A percentile compares a stretch with the other conserved stretches of the same genome.
These are phyloP conservation scores for Colletotrichum filicis DNA, from an alignment of 2,329 filamentous ascomycete genomes.

Conservation along the genomic window DNA sequence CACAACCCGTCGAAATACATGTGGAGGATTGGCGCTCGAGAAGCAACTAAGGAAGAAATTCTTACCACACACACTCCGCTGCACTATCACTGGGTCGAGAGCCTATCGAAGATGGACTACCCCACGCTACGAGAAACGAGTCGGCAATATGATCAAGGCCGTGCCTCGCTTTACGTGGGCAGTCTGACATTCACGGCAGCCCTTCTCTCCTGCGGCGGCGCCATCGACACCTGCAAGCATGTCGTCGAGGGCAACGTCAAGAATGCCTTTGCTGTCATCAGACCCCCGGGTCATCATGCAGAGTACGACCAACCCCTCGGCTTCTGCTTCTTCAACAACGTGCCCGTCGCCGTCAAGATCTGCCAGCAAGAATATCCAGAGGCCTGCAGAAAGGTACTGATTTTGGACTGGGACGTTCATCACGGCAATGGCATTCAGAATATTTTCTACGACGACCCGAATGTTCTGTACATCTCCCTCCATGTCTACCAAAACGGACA, in stretches of 20 bases:
- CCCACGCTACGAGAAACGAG: conserved; percentile 77
- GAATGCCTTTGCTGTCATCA: conserved; percentile 95
- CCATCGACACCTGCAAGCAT: conserved; percentile 95
- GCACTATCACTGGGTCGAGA: conserved; percentile 83
- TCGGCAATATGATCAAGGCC: conserved; percentile 67
- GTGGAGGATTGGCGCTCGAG: conserved; percentile 82
- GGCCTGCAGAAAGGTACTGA: conserved; percentile 86
- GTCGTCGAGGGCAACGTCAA: conserved; percentile 86
- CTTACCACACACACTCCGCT: conserved; percentile 79
- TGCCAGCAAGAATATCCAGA: conserved; percentile 86
- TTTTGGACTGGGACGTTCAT: conserved; percentile 90
- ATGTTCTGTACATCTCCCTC: conserved; percentile 93
- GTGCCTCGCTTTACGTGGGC: conserved; percentile 86
- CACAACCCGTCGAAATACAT: conserved; percentile 70
- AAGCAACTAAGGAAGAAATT: conserved; percentile 84
- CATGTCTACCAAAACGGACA: conserved; percentile 86
- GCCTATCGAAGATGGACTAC: conserved; percentile 62
- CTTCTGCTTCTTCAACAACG: conserved; percentile 98
- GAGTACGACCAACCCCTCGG: conserved; percentile 89
- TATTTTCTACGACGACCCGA: conserved; percentile 94
- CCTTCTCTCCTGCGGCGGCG: conserved; percentile 86
- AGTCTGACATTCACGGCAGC: conserved; percentile 84
- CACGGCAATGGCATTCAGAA: conserved; percentile 95
- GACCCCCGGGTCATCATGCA: conserved; percentile 94
- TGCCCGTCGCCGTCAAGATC: conserved; percentile 89